These are phyloP conservation scores for Boletus pseudo-olivaceus DNA, from an alignment of 768 basidiomycete genomes.

Conservation along the genomic window DNA sequence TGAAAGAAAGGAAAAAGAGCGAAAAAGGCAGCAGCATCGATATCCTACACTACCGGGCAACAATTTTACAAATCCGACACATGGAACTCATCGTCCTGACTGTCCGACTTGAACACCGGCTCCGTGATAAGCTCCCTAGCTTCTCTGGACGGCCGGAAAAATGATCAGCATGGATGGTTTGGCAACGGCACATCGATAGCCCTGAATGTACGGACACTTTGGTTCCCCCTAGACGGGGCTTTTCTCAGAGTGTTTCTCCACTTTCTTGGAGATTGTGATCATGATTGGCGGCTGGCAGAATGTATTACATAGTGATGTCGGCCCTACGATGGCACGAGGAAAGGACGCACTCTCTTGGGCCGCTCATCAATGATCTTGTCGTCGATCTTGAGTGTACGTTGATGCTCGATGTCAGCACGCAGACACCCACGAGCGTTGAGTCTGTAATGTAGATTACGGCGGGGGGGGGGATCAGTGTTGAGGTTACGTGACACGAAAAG, in stretches of 20 bases:
- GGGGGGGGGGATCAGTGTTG: neutral
- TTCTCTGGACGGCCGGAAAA: neutral
- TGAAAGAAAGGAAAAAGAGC: neutral
- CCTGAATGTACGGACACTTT: neutral
- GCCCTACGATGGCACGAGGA: neutral
- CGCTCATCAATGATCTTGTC: conserved; percentile 5
- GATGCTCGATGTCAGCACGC: conserved; percentile 13
- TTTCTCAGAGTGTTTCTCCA: conserved; percentile 4
- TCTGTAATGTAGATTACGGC: neutral
- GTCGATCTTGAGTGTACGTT: neutral
- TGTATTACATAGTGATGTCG: neutral
- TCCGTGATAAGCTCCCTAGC: neutral
- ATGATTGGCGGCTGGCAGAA: conserved; percentile 14
- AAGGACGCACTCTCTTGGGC: conserved; percentile 6
- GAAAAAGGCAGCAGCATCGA: neutral
- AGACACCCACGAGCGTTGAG: conserved; percentile 11
- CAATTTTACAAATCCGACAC: neutral
- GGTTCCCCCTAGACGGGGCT: conserved; percentile 3
- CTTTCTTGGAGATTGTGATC: conserved; percentile 12
- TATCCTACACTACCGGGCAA: neutral
- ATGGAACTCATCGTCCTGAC: neutral
- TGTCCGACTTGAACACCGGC: neutral
- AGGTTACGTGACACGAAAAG: neutral
- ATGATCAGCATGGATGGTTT: neutral
- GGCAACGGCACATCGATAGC: neutral